Conservation (phyloP, 2,329 filamentous ascomycete species). For the Tolypocladium ovalisporum region DNA sequence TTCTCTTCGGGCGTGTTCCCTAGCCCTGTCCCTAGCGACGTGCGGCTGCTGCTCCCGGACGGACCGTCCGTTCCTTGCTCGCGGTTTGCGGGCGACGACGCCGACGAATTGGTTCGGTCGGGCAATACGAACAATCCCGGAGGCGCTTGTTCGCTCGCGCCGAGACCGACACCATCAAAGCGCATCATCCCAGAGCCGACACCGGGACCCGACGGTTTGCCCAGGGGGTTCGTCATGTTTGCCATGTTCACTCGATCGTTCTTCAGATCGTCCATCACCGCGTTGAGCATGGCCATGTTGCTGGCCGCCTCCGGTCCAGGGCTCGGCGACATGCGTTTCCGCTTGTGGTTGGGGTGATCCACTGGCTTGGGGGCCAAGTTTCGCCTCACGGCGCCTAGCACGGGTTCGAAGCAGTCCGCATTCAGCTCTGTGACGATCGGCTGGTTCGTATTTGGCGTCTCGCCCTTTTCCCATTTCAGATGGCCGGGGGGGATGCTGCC, state of each 20-base stretch:
- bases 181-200: not conserved
- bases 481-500: conserved; percentile 3
- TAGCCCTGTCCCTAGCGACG: conserved; percentile 18
- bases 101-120: conserved; percentile 21
- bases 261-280: not conserved
- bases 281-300: not conserved
- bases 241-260: too few relatives aligned
- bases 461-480: conserved; percentile 4
- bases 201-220: not conserved
- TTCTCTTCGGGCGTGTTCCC: conserved; percentile 26
- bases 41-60: conserved; percentile 19
- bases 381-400: conserved; percentile 21
- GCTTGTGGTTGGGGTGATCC: conserved; percentile 17
- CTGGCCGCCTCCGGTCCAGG: conserved; percentile 9
- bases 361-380: conserved; percentile 13
- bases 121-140: conserved; percentile 11
- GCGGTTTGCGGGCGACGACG: conserved; percentile 17
- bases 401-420: conserved; percentile 17
- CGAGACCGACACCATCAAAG: not conserved
- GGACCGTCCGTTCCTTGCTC: conserved; percentile 9
- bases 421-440: conserved; percentile 3
- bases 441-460: not conserved
- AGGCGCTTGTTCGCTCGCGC: not conserved
- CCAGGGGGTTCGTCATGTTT: not conserved
- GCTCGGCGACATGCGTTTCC: conserved; percentile 18